Base-by-base conservation (phyloP, 2,329 filamentous ascomycete genomes). In the Zalaria obscura region DNA sequence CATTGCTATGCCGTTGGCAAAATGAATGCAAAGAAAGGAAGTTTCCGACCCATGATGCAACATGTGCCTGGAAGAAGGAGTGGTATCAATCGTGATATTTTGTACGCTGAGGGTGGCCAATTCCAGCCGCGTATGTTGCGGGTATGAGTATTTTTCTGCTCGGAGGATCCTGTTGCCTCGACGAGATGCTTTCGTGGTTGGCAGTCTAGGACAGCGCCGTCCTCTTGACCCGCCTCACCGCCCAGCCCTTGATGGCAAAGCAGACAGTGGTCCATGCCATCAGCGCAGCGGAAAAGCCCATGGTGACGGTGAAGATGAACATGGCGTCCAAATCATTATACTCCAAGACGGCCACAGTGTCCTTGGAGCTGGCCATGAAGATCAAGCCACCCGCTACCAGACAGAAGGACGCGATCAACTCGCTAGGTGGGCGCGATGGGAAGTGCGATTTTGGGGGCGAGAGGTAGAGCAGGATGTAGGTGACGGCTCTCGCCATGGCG, bases 221-320 rank as follows among this genome's bases (percentile, higher is more conserved):
- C 28, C 27, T 36, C 25, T 36, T 35, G 5, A 67, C 63, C 41
- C 51, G 61, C 25, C 62, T 55, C 10, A 58, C 50, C 3, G 85
- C 86, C 86, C 86, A 93, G 26, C 87, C 88, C 63, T 94, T 95
- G 56, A 94, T 64, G 26, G 86, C 81, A 45, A 95, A 75, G 7
- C 83, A 66, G 27, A 87, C 55, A 18, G 93, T 73, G 41, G 82
- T 73, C 78, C 84, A 94, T 0, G 87, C 79, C 83, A 95, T 89
- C 40, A 93, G 61, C 39, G 94, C 69, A 2, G 80, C 81, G 1
- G 86, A 83, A 5, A 93, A 58, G 2, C 88, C 89, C 75, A 93
- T 83, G 6, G 78, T 83, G 29, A 94, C 74, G 0, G 86, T 94
- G 62, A 94, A 93, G 46, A 86, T 76, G 61, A 94, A 91, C 87